Conservation (phyloP, 2,329 filamentous ascomycete species). For the Fulvia fulva region DNA sequence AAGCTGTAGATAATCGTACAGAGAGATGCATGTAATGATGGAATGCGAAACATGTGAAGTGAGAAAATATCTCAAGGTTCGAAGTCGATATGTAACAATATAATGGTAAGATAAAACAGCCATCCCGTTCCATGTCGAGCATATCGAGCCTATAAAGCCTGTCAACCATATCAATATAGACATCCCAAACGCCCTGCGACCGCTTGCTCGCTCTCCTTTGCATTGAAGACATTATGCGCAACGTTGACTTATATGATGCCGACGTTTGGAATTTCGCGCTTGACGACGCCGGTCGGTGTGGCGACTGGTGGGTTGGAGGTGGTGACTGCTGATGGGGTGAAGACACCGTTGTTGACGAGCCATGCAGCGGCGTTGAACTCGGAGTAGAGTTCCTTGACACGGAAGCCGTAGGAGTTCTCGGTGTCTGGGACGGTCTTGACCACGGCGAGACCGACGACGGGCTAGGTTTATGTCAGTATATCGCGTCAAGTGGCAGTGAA, state of each 20-base stretch:
- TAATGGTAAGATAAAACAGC: too few species aligned
- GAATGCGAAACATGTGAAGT: too few species aligned
- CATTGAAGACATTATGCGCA: neutral
- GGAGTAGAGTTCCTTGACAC: slow-evolving; percentile 28
- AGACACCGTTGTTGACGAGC: slow-evolving; percentile 29
- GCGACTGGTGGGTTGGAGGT: slow-evolving; percentile 16
- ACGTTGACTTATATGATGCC: neutral
- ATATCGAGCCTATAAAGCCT: too few species aligned
- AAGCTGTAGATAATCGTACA: slow-evolving; percentile 20
- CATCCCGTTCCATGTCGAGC: too few species aligned
- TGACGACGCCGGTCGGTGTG: slow-evolving; percentile 3
- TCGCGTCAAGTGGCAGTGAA: neutral
- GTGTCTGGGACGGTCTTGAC: slow-evolving; percentile 24
- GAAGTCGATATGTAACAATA: too few species aligned
- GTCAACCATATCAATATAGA: neutral
- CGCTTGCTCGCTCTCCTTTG: neutral
- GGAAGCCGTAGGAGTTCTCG: slow-evolving; percentile 26
- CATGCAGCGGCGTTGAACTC: slow-evolving; percentile 32
- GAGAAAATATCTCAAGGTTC: too few species aligned
- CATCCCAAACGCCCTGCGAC: neutral
- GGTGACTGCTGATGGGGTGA: slow-evolving; percentile 21
- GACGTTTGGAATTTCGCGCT: neutral
- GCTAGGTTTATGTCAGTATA: slow-evolving; percentile 7
- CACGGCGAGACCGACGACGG: slow-evolving; percentile 26
- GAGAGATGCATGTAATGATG: neutral